Evolutionary conservation across 2,329 filamentous ascomycete genomes (phyloP), one percentile per base, ranked within the genome.

Genomic region (Colletotrichum kahawae): DNA sequence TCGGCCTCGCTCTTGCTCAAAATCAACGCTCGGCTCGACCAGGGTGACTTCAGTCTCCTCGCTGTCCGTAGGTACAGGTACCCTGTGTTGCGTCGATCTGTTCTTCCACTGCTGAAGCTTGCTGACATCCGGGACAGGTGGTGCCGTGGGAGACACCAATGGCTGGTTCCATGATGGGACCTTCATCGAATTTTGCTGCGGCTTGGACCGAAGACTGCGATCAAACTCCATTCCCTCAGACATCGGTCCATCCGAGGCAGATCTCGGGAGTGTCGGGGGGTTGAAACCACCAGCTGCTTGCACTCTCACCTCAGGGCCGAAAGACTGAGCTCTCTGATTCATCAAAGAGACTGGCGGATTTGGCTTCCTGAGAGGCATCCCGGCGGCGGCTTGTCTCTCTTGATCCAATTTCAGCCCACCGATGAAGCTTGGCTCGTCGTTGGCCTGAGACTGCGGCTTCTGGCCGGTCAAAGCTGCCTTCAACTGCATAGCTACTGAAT

Each of bases 331-430:
- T 12, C 67, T 74, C 24, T 74, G 75, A 21, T 67, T 36, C 29
- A 63, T 54, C 38, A 72, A 4, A 9, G 74, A 60, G 21, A 60
- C 10, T n/a, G 57, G 67, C 4, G 67, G 67, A 10, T 29, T 33
- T 7, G 75, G 71, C n/a, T 71, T 71, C 16, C 36, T 67, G 8
- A 60, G 31, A 12, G 67, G 59, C 9, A 71, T 59, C 8, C 57
- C n/a, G 2, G 64, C 33, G 21, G 82, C 82, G 2, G 81, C 81
- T 9, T 85, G 81, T 60, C 82, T 82, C 70, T 86, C 81, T 62
- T 84, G 80, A 62, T 86, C 85, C 18, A 87, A 80, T 71, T 86
- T 87, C 68, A 83, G 82, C 24, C 84, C 85, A 1, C 86, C 84
- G 29, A 87, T 82, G 76, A 87, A 87, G 14, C 82, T 82, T 2